A percentile compares a stretch with the other conserved stretches of the same genome.
Conservation (phyloP, 345 rosid species). For the Carallia pectinifolia region DNA sequence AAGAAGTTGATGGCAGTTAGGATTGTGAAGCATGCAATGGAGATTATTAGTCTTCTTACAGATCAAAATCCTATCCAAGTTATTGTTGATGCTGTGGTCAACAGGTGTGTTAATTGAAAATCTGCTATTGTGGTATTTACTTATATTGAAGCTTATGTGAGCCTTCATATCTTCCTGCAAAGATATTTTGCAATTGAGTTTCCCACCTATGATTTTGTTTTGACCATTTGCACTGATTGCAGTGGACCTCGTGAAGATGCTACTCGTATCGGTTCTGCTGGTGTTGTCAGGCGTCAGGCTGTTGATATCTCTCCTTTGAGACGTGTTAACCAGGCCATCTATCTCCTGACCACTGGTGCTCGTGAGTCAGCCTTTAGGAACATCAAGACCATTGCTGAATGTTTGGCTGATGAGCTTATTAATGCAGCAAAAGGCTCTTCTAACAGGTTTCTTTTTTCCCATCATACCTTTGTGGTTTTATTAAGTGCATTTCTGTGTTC, state of each 20-base stretch:
- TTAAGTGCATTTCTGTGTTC: not conserved
- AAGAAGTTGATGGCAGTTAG: slow-evolving; percentile 18
- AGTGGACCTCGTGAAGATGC: slow-evolving; percentile 26
- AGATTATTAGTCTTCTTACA: slow-evolving; percentile 17
- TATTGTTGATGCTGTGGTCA: slow-evolving; percentile 23
- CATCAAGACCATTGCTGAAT: slow-evolving; percentile 26
- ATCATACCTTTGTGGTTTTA: not conserved
- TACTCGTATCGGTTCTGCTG: slow-evolving; percentile 23
- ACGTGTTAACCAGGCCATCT: slow-evolving; percentile 21
- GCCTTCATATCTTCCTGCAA: too few relatives aligned
- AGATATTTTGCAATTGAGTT: too few relatives aligned
- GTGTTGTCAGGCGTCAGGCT: slow-evolving; percentile 25
- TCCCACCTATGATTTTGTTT: not conserved
- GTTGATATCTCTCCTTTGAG: slow-evolving; percentile 22
- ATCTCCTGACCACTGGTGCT: slow-evolving; percentile 21
- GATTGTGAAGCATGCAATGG: slow-evolving; percentile 22
- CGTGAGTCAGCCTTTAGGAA: slow-evolving; percentile 24
- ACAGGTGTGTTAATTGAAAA: slow-evolving; percentile 3
- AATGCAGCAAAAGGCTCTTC: slow-evolving; percentile 22
- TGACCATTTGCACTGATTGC: not conserved
- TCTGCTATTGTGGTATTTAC: not conserved
- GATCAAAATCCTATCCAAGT: slow-evolving; percentile 20
- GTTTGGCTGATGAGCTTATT: slow-evolving; percentile 25
- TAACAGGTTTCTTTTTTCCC: slow-evolving; percentile 3
- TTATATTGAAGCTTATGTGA: too few relatives aligned